Evolutionary conservation across 306 rosid genomes (phyloP).

Genomic region (Echinosophora koreensis): DNA sequence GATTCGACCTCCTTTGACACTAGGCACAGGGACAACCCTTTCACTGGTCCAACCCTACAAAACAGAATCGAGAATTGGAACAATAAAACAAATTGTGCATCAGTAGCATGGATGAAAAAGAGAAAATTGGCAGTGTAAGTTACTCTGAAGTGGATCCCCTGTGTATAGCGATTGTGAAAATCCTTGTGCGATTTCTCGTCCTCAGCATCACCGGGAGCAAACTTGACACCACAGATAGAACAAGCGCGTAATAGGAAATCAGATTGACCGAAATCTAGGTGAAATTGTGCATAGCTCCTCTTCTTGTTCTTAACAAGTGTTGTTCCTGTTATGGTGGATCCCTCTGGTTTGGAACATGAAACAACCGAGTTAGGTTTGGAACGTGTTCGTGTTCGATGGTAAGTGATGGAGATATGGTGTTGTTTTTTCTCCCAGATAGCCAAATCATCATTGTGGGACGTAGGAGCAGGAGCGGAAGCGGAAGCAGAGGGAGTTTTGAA

Average conservation of each 20-base stretch:
- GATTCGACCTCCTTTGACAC: conserved; percentile 51
- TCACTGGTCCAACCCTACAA: conserved; percentile 77
- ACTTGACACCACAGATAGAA: conserved; percentile 67
- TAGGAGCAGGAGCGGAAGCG: not conserved
- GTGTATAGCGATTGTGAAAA: conserved; percentile 69
- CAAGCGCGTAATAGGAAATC: conserved; percentile 73
- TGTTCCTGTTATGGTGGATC: conserved; percentile 40
- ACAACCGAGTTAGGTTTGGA: conserved; percentile 35
- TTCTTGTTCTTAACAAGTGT: conserved; percentile 72
- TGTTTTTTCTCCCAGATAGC: conserved; percentile 69
- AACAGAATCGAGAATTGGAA: conserved; percentile 18
- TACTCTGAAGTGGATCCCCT: conserved; percentile 80
- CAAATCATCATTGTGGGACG: conserved; percentile 50
- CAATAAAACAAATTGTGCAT: not conserved
- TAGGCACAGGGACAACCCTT: conserved; percentile 52
- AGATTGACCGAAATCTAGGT: conserved; percentile 83
- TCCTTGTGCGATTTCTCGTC: conserved; percentile 79
- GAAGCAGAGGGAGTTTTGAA: conserved; percentile 57
- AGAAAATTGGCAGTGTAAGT: not conserved
- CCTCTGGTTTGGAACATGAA: not conserved
- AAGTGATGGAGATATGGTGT: conserved; percentile 57
- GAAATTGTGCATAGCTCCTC: conserved; percentile 82
- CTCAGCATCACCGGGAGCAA: conserved; percentile 66
- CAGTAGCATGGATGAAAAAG: not conserved
- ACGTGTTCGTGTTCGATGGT: conserved; percentile 52